Base-by-base conservation (phyloP, 179 eudicot genomes). In the Spergularia azorica region DNA sequence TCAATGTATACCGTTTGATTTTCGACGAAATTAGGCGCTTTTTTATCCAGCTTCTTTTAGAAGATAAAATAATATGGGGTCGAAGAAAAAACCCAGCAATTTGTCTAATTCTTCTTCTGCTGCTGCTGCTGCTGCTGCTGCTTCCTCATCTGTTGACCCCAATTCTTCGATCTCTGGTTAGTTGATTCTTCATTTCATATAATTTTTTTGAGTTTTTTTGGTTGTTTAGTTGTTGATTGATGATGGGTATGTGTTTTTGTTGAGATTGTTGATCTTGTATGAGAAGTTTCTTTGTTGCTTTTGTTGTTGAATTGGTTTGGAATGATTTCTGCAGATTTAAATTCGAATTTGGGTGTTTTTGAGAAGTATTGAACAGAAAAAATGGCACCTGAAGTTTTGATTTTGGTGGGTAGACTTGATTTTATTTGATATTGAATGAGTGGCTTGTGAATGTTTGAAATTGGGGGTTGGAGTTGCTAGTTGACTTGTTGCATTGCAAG, bases 61-160 rank as follows among this genome's bases (percentile, higher is more conserved):
- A 63, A 55, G 46, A 88, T 26, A 26, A n/a, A n/a, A 26, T 26
- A 26, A 26, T 26, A 26, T 88, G 90, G 87, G 89, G 15, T 80
- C 89, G 5, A 80, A 61, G 77, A 82, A 72, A 77, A 84, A 84
- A 80, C 32, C 85, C 0, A 75, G 32, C n/a, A 68, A 69, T 66
- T 81, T 72, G 3, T 79, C 87, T 64, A 43, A 16, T 73, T 51
- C 75, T 81, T 83, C 86, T 63, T 14, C n/a, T n/a, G n/a, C n/a
- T n/a, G n/a, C n/a, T n/a, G n/a, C n/a, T n/a, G n/a, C n/a, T n/a
- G n/a, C 86, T 63, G n/a, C 83, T 65, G 26, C 60, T 70, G 48
- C 48, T 43, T 43, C 84, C 54, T 74, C 83, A 10, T 67, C 86
- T 48, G 68, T 58, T 26, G 81, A 81, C 15, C 59, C 55, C 54